These are phyloP conservation scores for Skeletonema marinoi DNA, from an alignment of 108 stramenopile species.

Conservation along the genomic window DNA sequence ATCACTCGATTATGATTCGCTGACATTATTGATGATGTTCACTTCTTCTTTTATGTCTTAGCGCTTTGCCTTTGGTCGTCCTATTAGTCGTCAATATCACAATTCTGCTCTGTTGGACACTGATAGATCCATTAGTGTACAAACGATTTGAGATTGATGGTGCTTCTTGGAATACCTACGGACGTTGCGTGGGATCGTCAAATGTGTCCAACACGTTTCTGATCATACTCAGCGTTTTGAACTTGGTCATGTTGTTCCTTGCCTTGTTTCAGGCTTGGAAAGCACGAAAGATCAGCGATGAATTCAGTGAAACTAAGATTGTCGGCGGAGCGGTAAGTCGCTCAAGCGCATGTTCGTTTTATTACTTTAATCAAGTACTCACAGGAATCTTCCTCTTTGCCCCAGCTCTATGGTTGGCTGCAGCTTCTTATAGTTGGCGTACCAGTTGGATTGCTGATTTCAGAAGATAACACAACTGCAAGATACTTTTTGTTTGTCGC, in stretches of 20 bases:
- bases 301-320: slow-evolving; percentile 46
- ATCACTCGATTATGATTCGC: not conserved
- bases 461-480: slow-evolving; percentile 26
- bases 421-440: slow-evolving; percentile 43
- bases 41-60: not conserved
- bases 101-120: slow-evolving; percentile 14
- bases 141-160: not conserved
- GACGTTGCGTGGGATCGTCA: not conserved
- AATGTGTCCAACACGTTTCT: not conserved
- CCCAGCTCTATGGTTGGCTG: slow-evolving; percentile 34
- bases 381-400: not conserved
- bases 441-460: slow-evolving; percentile 42
- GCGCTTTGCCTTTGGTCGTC: not conserved
- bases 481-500: slow-evolving; percentile 23
- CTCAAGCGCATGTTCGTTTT: not conserved
- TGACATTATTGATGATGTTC: not conserved
- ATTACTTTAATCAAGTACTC: not conserved
- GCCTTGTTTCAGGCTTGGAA: slow-evolving; percentile 32
- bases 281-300: slow-evolving; percentile 36
- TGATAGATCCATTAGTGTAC: slow-evolving; percentile 17
- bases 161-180: slow-evolving; percentile 6
- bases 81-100: slow-evolving; percentile 8
- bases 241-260: slow-evolving; percentile 24
- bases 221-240: slow-evolving; percentile 11
- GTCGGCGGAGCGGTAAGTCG: slow-evolving; percentile 32